Base-by-base conservation (phyloP, 1,139 yeast genomes). In the Yamadazyma trypodendri region DNA sequence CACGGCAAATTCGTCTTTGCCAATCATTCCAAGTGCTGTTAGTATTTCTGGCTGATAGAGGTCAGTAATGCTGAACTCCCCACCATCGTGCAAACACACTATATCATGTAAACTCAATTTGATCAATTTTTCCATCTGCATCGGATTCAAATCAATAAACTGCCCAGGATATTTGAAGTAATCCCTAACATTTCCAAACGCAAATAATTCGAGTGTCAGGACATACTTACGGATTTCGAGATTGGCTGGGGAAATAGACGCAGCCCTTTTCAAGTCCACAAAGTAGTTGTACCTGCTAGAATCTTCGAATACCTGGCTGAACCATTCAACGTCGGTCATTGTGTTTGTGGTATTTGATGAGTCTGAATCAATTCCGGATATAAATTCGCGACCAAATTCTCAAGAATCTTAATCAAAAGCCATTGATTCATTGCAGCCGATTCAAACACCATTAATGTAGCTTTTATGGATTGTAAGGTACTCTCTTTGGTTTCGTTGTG, bases 141-240 rank as follows among this genome's bases (percentile, higher is more conserved):
- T 21, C 18, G 32, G 18, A n/a, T 24, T 30, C 12, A 47, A 37
- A 7, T 35, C 49, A 11, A 55, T 34, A 39, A 32, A 64, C 14
- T 44, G 36, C 1, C 33, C 39, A 13, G 45, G 44, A 41, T 61
- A 50, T 31, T 50, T 41, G 11, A 47, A 28, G 44, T 65, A 68
- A 32, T 61, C 57, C 7, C 48, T 40, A 24, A 54, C 52, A 32
- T 58, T 55, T 2, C 75, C 75, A 47, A 63, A 68, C 2, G 72
- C 53, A 42, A 66, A 68, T 32, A 69, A 53, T 48, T 69, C 75
- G 8, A 65, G 37, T 1, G 45, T 44, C 24, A 42, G 43, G 16
- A 40, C 13, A 29, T 38, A 22, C 21, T 32, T 31, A 12, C n/a
- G 15, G 14, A 29, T n/a, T 13, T 32, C 38, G 4, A 12, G 3